Evolutionary conservation across 2,329 filamentous ascomycete genomes (phyloP), one percentile per base, ranked within the genome.

Genomic region (Cylindrodendrum hubeiense): DNA sequence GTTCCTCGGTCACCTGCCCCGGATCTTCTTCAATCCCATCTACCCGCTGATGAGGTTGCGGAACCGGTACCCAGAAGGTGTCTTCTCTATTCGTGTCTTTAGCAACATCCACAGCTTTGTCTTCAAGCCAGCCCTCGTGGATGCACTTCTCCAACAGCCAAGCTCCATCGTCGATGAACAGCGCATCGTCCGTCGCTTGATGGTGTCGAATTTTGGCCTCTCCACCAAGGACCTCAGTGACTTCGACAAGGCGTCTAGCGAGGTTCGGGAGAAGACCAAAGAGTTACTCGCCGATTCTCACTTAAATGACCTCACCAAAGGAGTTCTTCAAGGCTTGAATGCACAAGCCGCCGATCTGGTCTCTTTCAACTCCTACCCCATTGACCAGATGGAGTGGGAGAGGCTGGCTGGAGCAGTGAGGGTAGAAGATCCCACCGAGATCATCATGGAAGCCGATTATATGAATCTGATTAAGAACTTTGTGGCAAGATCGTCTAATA

Each of bases 321-420:
- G 56, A 19, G 61, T 63, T 15, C 61, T 70, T 8, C 28, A 54
- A 2, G 52, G 76, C 21, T 57, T 82, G 1, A 74, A 75, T n/a
- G 66, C 68, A 10, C 71, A 74, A 37, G 74, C 79, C 10, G 71
- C 75, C 1, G 79, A 81, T 49, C 70, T 80, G 3, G 76, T 82
- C 50, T 78, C 79, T 1, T 82, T 82, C 70, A 82, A 79, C 65
- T 69, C 70, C 7, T 78, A 76, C 17, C 71, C 76, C 1, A 74
- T 79, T 4, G 80, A 82, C 49, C 80, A 82, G 63, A 74, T 71
- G 50, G 77, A 78, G 7, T 82, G 80, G 80, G 80, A 82, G 67
- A 70, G 76, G n/a, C 22, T 71, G 5, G 78, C 79, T 0, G 74
- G 74, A 0, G 78, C 77, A 7, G 73, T 75, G 8, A 67, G 76